phyloP scores from a whole-genome alignment of 2,329 filamentous ascomycete species.

The Eurotiales sp. region DNA sequence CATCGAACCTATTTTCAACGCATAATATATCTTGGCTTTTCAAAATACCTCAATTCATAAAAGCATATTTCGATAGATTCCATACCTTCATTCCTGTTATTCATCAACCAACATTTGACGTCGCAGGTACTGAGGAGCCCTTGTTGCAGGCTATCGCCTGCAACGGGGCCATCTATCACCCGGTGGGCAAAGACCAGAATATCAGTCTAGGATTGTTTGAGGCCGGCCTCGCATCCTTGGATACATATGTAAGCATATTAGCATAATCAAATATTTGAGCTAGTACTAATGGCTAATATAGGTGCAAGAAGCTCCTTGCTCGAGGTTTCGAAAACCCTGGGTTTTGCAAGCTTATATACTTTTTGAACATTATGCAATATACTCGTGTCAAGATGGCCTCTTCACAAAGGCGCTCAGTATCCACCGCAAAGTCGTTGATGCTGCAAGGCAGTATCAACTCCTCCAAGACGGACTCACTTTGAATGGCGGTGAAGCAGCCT shows the following conservation, averaged over 20 bases:
- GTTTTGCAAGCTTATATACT: conserved; percentile 5
- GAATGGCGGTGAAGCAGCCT: background rate
- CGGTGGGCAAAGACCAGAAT: background rate
- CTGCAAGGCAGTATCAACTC: background rate
- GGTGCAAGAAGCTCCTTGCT: background rate
- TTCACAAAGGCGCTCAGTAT: background rate
- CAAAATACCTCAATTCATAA: background rate
- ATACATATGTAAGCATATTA: background rate
- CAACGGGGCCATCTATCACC: conserved; percentile 1
- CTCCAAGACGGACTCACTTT: conserved; percentile 1
- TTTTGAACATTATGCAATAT: conserved; percentile 2
- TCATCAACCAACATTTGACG: conserved; percentile 6
- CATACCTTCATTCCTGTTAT: background rate
- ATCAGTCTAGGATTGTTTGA: conserved; percentile 1
- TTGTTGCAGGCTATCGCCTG: conserved; percentile 4
- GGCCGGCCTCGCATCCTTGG: background rate
- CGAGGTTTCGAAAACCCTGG: background rate
- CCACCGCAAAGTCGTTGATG: conserved; percentile 1
- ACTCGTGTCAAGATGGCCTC: background rate
- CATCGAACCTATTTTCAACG: background rate
- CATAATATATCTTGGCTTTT: conserved; percentile 6
- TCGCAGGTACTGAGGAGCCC: background rate
- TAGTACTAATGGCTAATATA: background rate
- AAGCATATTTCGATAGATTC: conserved; percentile 3
- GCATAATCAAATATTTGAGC: background rate